Percentiles rank a stretch among this genome's conserved stretches.
These are phyloP conservation scores for Zea luxurians DNA, from an alignment of 176 grass and related monocot species.

Conservation along the genomic window DNA sequence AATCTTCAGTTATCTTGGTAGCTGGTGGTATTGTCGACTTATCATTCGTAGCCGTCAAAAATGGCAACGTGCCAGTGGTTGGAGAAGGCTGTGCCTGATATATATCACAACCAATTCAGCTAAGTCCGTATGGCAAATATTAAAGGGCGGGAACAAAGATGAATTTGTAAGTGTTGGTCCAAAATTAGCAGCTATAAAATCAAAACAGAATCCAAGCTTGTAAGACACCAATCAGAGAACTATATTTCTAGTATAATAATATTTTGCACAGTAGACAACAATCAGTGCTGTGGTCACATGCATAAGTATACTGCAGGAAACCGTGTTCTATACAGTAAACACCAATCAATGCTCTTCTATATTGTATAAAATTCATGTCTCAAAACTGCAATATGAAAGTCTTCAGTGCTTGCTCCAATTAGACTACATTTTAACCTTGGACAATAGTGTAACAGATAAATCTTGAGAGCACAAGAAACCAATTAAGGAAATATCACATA, in stretches of 20 bases:
- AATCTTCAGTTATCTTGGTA: slow-evolving; percentile 30
- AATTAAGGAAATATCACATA: slow-evolving; percentile 47
- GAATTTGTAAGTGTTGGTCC: slow-evolving; percentile 1
- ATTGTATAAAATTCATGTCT: slow-evolving; percentile 5
- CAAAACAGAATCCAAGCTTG: slow-evolving; percentile 12
- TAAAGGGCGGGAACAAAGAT: neutral
- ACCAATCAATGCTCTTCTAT: slow-evolving; percentile 21
- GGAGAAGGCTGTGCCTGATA: slow-evolving; percentile 86
- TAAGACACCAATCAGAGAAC: slow-evolving; percentile 25
- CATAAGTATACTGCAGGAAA: slow-evolving; percentile 28
- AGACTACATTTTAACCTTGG: slow-evolving; percentile 4
- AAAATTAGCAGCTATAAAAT: slow-evolving; percentile 6
- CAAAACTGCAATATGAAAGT: slow-evolving; percentile 20
- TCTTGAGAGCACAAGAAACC: slow-evolving; percentile 18
- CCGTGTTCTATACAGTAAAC: slow-evolving; percentile 12
- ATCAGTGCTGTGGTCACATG: neutral
- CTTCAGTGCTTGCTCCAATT: slow-evolving; percentile 2
- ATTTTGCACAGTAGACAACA: slow-evolving; percentile 14
- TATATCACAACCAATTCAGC: slow-evolving; percentile 23
- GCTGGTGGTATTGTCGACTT: slow-evolving; percentile 36
- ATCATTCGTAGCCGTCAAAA: slow-evolving; percentile 39
- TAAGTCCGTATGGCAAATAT: slow-evolving; percentile 28
- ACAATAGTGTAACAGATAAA: slow-evolving; percentile 20
- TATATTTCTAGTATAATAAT: slow-evolving; percentile 21
- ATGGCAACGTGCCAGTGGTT: slow-evolving; percentile 80